phyloP scores from a whole-genome alignment of 306 rosid genomes.

The Rosa multiflora region DNA sequence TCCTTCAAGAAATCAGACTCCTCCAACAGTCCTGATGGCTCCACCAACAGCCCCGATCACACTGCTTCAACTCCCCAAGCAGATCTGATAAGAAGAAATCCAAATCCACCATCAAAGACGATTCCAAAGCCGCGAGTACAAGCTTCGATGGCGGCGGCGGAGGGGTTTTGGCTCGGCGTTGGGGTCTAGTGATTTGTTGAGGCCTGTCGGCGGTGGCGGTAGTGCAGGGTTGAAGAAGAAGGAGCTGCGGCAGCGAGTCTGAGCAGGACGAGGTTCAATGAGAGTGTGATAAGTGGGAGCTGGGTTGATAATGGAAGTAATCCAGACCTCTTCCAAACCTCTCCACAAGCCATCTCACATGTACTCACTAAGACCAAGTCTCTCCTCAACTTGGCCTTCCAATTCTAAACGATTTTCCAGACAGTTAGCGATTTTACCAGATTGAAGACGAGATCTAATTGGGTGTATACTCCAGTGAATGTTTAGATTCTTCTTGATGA shows the following conservation, averaged over 20 bases:
- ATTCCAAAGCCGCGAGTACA: constrained; percentile 13
- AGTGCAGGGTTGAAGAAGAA: constrained; percentile 30
- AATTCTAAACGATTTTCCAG: too few species aligned
- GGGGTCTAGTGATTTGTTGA: constrained; percentile 70
- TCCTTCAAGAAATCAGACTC: too few species aligned
- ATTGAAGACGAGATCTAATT: too few species aligned
- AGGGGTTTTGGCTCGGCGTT: constrained; percentile 28
- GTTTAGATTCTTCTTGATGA: too few species aligned
- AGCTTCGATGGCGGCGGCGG: background rate
- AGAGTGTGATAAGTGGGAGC: constrained; percentile 33
- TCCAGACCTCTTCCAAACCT: constrained; percentile 2
- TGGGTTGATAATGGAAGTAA: constrained; percentile 58
- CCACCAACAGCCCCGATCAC: constrained; percentile 41
- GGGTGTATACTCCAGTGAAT: too few species aligned
- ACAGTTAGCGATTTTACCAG: too few species aligned
- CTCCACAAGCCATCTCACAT: rapidly evolving
- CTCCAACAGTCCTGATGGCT: too few species aligned
- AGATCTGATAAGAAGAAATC: constrained; percentile 89
- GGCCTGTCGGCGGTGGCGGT: constrained; percentile 26
- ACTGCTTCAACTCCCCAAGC: constrained; percentile 70
- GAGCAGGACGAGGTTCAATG: constrained; percentile 46
- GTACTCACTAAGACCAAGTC: too few species aligned
- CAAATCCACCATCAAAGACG: constrained; percentile 50
- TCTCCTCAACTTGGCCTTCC: too few species aligned
- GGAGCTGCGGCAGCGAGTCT: constrained; percentile 38